Evolutionary conservation across 148 eudicot genomes (phyloP).

Genomic region (Nyssa sinensis): DNA sequence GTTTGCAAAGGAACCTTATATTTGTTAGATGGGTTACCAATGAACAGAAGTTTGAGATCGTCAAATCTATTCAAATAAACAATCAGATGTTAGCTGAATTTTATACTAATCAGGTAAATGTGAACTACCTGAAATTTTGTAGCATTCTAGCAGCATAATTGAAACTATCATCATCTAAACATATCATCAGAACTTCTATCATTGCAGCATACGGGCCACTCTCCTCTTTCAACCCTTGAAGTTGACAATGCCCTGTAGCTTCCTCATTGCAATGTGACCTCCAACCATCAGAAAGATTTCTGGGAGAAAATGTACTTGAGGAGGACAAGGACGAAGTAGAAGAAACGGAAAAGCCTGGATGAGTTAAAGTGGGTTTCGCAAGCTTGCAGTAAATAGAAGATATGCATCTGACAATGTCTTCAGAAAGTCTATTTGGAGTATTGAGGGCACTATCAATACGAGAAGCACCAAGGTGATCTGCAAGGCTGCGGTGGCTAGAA

Average conservation of each 20-base stretch:
- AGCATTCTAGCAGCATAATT: conserved; percentile 48
- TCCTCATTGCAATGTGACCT: conserved; percentile 40
- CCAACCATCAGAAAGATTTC: conserved; percentile 42
- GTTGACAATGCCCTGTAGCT: conserved; percentile 11
- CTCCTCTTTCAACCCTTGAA: conserved; percentile 24
- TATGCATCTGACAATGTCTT: conserved; percentile 51
- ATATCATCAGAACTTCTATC: conserved; percentile 37
- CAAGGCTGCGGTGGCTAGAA: conserved; percentile 43
- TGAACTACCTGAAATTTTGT: conserved; percentile 46
- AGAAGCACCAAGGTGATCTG: conserved; percentile 44
- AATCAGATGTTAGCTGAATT: no score
- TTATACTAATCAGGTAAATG: no score
- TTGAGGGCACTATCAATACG: conserved; percentile 20
- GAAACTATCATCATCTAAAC: conserved; percentile 47
- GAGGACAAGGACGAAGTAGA: conserved; percentile 45
- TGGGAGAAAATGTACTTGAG: conserved; percentile 45
- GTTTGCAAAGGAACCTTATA: background rate
- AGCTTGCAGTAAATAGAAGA: conserved; percentile 48
- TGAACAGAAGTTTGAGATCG: background rate
- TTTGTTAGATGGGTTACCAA: background rate
- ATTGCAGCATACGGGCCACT: conserved; percentile 29
- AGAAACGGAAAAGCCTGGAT: conserved; percentile 29
- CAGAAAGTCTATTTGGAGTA: conserved; percentile 47
- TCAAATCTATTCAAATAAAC: background rate
- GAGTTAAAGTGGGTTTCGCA: conserved; percentile 28